Conservation (phyloP, 2,329 filamentous ascomycete species). For the Alternaria rosae region DNA sequence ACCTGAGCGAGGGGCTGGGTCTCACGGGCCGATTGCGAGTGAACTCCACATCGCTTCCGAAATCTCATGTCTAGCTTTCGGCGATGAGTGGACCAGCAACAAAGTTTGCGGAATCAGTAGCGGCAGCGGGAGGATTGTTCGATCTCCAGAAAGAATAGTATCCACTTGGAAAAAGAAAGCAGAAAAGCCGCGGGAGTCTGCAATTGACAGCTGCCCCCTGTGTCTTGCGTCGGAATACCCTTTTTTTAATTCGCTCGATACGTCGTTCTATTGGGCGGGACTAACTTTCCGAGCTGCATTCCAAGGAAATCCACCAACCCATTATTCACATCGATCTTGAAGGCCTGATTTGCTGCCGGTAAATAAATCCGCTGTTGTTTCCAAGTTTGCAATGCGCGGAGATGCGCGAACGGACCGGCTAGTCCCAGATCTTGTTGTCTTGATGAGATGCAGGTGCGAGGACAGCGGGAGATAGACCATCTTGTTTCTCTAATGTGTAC, state of each 20-base stretch:
- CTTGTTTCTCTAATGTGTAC: background rate
- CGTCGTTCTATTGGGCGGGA: background rate
- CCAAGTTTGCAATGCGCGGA: background rate
- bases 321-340: background rate
- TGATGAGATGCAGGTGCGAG: background rate
- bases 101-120: constrained; percentile 1
- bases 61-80: background rate
- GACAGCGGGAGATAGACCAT: constrained; percentile 3
- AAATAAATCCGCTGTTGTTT: background rate
- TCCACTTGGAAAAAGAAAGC: background rate
- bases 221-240: background rate
- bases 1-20: background rate
- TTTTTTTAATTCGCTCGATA: background rate
- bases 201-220: background rate
- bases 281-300: background rate
- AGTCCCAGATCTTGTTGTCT: background rate
- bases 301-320: constrained; percentile 4
- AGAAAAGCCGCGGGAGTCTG: background rate
- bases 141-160: constrained; percentile 5
- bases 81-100: background rate
- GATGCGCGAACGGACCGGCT: background rate
- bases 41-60: constrained; percentile 4
- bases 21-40: background rate
- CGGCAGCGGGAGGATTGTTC: constrained; percentile 11
- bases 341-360: constrained; percentile 7